Base-by-base conservation (phyloP, 768 basidiomycete genomes). In the Podaxis sp. region DNA sequence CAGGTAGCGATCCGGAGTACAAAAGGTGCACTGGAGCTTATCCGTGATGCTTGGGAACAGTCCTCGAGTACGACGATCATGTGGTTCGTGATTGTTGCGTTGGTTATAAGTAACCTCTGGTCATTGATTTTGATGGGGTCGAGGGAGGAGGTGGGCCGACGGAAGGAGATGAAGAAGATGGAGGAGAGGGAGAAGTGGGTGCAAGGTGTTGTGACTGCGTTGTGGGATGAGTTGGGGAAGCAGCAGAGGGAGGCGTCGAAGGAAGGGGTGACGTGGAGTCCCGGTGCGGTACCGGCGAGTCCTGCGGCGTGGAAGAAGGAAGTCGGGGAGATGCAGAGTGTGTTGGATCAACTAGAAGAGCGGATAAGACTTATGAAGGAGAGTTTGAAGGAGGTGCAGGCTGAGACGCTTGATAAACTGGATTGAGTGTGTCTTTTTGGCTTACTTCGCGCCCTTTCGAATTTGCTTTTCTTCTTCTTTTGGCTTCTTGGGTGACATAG, bases 51-150 rank as follows among this genome's bases (percentile, higher is more conserved):
- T 0, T 91, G 89, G 90, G 91, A 92, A 58, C 85, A 90, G 68
- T 87, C 87, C 12, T 84, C 87, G 36, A 81, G 83, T 63, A 89
- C 86, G 68, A 86, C 86, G 70, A 87, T 90, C 59, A 77, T 94
- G 66, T 89, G 84, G 70, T 83, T 89, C 67, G 80, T 92, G 61
- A 90, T 95, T 72, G 81, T 86, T 53, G 69, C 84, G 38, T 76
- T 96, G 66, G 83, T 95, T 64, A 63, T 92, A 46, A 91, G 87
- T 67, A 96, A 96, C 69, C 48, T 93, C 77, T 92, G 89, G 87
- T 79, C 82, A 46, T 65, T 83, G 61, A 72, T 76, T 65, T 71
- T 77, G 61, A 76, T 85, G 73, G 78, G 78, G 4, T 71, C 71
- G 60, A 74, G 74, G 41, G 69, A 76, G 58, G 72, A 75, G 55